Percentiles rank a stretch among this genome's conserved stretches.
Conservation (phyloP, 1,284 basidiomycete genomes). For the Rhodotorula sp. region DNA sequence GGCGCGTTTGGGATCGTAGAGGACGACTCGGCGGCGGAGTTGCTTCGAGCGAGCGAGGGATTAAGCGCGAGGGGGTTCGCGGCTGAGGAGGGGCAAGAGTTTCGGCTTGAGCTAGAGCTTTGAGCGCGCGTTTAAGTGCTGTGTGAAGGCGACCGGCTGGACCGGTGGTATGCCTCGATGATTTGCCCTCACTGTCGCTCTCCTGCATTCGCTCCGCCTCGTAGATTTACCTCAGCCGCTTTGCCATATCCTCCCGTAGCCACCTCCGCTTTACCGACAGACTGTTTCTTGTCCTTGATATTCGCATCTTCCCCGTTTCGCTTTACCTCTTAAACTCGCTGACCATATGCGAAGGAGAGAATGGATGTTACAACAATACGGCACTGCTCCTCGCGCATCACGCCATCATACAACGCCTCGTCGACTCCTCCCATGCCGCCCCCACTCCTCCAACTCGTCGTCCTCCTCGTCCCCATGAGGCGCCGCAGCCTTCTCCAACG, state of each 20-base stretch:
- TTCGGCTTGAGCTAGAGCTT: neutral
- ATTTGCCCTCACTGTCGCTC: neutral
- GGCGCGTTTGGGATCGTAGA: slow-evolving; percentile 1
- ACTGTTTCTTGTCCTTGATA: neutral
- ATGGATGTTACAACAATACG: neutral
- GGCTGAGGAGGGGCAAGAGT: neutral
- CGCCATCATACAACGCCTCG: too few relatives aligned
- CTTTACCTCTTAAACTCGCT: neutral
- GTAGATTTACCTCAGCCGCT: neutral
- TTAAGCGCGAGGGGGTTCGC: neutral
- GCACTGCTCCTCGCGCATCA: too few relatives aligned
- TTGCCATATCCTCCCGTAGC: neutral
- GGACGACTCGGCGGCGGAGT: too few relatives aligned
- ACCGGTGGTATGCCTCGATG: too few relatives aligned
- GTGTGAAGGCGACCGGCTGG: neutral
- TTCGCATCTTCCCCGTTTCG: neutral
- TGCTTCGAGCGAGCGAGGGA: too few relatives aligned
- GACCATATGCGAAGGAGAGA: too few relatives aligned
- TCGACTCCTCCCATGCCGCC: too few relatives aligned
- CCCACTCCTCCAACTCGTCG: too few relatives aligned
- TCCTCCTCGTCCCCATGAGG: too few relatives aligned
- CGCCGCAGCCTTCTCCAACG: too few relatives aligned
- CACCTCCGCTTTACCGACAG: too few relatives aligned
- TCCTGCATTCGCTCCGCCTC: neutral
- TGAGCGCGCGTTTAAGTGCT: neutral